Evolutionary conservation across 2,329 filamentous ascomycete genomes (phyloP).

Genomic region (Talaromyces atroroseus): DNA sequence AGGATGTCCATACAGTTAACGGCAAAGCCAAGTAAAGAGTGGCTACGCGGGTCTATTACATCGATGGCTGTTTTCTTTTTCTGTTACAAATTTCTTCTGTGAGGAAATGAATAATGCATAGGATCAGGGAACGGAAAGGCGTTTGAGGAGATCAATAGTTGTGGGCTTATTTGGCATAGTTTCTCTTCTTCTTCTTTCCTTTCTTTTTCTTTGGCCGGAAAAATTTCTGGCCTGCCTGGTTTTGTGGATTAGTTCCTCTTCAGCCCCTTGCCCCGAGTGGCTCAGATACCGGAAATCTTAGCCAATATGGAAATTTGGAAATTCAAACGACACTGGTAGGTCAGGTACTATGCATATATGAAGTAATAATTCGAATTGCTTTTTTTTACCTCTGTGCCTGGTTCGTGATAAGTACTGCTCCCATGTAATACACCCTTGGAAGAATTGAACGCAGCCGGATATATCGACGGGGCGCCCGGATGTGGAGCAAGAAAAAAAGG

Average conservation of each 20-base stretch:
- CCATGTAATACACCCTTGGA: too few relatives aligned
- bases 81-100: neutral
- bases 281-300: too few relatives aligned
- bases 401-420: too few relatives aligned
- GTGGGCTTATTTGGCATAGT: neutral
- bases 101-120: conserved; percentile 7
- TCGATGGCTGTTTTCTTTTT: neutral
- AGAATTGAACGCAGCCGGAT: too few relatives aligned
- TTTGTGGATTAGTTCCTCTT: neutral
- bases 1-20: neutral
- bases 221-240: conserved; percentile 2
- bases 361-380: too few relatives aligned
- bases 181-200: neutral
- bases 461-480: too few relatives aligned
- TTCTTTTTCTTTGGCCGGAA: neutral
- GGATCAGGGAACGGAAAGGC: neutral
- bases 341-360: too few relatives aligned
- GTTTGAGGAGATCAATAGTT: neutral
- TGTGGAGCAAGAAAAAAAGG: neutral
- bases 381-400: too few relatives aligned
- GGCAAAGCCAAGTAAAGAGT: neutral
- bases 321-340: too few relatives aligned
- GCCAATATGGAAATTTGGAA: too few relatives aligned
- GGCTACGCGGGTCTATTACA: too few relatives aligned
- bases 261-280: neutral